Base-by-base conservation (phyloP, 176 grass and related monocot genomes). In the Ananas comosus region DNA sequence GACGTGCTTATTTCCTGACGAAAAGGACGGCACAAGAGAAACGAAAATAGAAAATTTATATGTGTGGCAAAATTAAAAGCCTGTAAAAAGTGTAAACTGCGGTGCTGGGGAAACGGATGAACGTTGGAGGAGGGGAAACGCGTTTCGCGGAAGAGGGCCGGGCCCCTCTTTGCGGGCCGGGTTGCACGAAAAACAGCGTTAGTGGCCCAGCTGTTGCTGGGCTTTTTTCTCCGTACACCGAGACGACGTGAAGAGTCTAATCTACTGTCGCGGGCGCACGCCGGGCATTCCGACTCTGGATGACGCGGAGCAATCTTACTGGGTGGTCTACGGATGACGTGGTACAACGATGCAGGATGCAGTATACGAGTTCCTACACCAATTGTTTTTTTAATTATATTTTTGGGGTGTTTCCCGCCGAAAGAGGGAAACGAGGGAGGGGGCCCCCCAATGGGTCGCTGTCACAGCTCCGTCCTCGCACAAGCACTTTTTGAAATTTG, bases 341-440 rank as follows among this genome's bases (percentile, higher is more conserved):
- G 24, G 47, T 61, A 53, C 4, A 28, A 17, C 6, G 53, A 51
- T 50, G 51, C 73, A 66, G 13, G 53, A 51, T 50, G 51, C 73
- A 66, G 13, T 50, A 33, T 23, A 50, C 9, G 1, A 47, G 48
- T 49, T 65, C 27, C 24, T 21, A 51, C 52, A 49, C 52, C 9
- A 59, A 4, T 13, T 56, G 0, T 3, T n/a, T 63, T 13, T n/a
- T 73, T 16, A 49, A 1, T 74, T 25, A 66, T 76, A 50, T 64
- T 50, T 58, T 64, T 22, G 29, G 29, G 13, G 53, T 17, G 25
- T 50, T 56, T 78, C 64, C 75, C 75, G 75, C 75, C 75, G 56
- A 69, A 59, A 48, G 47, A 13, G 21, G 24, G 11, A 22, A 53
- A 22, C 8, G 50, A 17, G 51, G 23, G 0, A 47, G 48, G 64